Evolutionary conservation across 2,329 filamentous ascomycete genomes (phyloP).

Genomic region (Bipolaris zeicola): DNA sequence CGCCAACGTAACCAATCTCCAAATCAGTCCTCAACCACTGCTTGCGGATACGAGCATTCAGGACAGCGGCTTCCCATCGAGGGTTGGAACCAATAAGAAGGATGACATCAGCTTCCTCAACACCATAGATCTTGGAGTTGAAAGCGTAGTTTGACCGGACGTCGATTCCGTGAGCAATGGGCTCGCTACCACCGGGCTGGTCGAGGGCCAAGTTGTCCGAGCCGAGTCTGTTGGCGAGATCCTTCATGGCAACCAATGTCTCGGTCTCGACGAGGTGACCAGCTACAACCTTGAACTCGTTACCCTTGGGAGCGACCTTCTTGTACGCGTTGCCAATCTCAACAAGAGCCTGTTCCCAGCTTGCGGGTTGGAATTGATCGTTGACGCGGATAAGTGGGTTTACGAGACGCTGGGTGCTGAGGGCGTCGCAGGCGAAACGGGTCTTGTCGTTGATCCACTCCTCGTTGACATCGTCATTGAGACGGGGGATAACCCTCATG

Average conservation of each 20-base stretch:
- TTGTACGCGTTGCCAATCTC: conserved; percentile 84
- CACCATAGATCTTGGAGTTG: conserved; percentile 92
- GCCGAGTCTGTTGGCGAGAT: conserved; percentile 92
- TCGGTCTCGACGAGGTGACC: conserved; percentile 92
- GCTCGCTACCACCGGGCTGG: conserved; percentile 80
- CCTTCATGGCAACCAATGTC: conserved; percentile 94
- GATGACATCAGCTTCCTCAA: conserved; percentile 91
- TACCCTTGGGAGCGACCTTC: conserved; percentile 78
- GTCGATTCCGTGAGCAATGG: conserved; percentile 90
- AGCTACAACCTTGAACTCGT: conserved; percentile 95
- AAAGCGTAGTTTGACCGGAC: conserved; percentile 94
- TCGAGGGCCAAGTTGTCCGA: conserved; percentile 96
- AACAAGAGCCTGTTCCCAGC: conserved; percentile 93
- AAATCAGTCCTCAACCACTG: conserved; percentile 96
- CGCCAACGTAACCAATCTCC: conserved; percentile 87
- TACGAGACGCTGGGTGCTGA: conserved; percentile 94
- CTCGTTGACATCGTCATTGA: conserved; percentile 98
- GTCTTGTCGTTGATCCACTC: conserved; percentile 99
- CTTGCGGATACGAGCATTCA: conserved; percentile 97
- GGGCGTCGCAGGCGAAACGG: conserved; percentile 91
- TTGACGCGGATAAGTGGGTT: conserved; percentile 88
- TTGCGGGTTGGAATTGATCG: conserved; percentile 87
- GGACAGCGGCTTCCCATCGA: conserved; percentile 88
- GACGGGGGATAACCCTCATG: conserved; percentile 87
- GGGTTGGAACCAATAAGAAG: conserved; percentile 95